Base-by-base conservation (phyloP, 2,329 filamentous ascomycete species). In the Colletotrichum lentis region DNA sequence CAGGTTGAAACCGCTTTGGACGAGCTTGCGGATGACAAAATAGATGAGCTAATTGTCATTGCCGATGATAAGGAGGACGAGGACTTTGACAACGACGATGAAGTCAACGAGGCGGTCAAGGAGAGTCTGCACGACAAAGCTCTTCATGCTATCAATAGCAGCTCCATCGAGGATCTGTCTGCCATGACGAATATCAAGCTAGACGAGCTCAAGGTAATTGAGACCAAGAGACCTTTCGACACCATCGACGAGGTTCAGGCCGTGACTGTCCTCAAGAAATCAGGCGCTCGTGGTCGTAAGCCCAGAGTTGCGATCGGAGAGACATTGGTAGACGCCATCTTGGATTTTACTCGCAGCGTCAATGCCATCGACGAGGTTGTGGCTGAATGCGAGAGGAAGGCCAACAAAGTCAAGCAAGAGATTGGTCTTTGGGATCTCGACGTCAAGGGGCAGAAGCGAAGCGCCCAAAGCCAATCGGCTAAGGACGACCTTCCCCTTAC, bases 361-460 rank as follows among this genome's bases (percentile, higher is more conserved):
- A 86, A 91, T 71, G 92, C 92, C 22, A 93, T 97, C 60, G 94
- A 97, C 77, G 85, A 90, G 50, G 86, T 97, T 10, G 93, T 97
- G 18, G 83, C 86, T 22, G 84, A 90, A 71, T 97, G 94, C 74
- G 91, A 95, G 75, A 79, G 81, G 3, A 84, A 95, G 47, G 92
- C 91, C 1, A 88, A 89, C 69, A 78, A 78, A 1, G 80, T 86
- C 68, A 85, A 82, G 69, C 71, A 73, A 2, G 81, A 81, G 22
- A 80, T 85, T 10, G 80, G 81, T 18, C 77, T 71, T 3, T 86
- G 84, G 84, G 80, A 83, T 54, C 74, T 86, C 43, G 83, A 86
- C 69, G 77, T 77, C 16, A 82, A 82, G 54, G 84, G 84, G 14
- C 78, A 76, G 37, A 80, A 77, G 57, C 76, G 75, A 37, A 74